Base-by-base conservation (phyloP, 228 moss, liverwort and hornwort species). In the Sphagnum fallax region DNA sequence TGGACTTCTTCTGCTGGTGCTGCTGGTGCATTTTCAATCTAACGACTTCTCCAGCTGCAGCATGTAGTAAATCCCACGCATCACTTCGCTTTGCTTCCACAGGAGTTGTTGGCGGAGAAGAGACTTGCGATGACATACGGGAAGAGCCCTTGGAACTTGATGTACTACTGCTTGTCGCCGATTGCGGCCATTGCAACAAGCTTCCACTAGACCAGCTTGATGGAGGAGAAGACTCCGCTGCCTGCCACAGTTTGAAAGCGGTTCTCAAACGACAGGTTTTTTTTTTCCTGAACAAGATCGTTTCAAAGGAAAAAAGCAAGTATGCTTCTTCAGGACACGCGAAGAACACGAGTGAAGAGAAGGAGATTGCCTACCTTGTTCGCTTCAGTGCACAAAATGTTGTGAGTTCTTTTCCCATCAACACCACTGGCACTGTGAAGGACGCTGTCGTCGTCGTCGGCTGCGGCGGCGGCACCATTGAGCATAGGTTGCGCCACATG, bases 41-140 rank as follows among this genome's bases (percentile, higher is more conserved):
- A 0, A 85, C 92, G 4, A 95, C 90, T 71, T 90, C 95, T 5
- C 95, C 95, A 1, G 95, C 95, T 4, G 95, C 95, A 4, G 89
- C 92, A 55, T 92, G 89, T 5, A 95, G 66, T 12, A 89, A 79
- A 11, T 89, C 89, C 92, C 95, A 92, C 4, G 92, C 90, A 65
- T 90, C 81, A 18, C 72, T 81, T 3, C 84, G 79, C 0, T 80
- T 80, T 0, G 85, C 82, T 8, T 8, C 8, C 0, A 82, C 84
- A n/a, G 95, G 90, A 49, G 92, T 92, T 0, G 90, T 84, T 0
- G 89, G 86, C 0, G 95, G 95, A 52, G 95, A 95, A 0, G 95
- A 95, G 0, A 95, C 84, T 75, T 86, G 79, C 0, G 95, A 95
- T 0, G 95, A 95, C 47, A 80, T 81, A 52, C 74, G 78, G 0